Percentiles rank a stretch among this genome's conserved stretches.
Evolutionary conservation across 495 filamentous ascomycete species (phyloP).

Genomic region (Cenococcum geophilum): DNA sequence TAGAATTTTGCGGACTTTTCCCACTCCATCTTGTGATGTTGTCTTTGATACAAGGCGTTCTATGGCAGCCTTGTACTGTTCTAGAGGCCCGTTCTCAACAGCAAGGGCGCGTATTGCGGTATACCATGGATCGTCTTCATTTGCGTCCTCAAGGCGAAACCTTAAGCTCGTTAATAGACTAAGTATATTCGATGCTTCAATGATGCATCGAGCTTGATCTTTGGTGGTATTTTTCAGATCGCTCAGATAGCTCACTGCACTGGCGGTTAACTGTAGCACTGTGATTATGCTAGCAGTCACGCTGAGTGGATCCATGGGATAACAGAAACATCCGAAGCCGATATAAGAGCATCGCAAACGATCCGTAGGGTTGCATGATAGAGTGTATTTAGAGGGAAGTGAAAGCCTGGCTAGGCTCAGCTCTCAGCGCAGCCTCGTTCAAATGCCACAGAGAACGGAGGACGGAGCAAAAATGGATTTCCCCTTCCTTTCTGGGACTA

Average conservation of each 20-base stretch:
- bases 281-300: constrained; percentile 33
- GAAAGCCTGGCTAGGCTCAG: too few species aligned
- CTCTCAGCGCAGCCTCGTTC: too few species aligned
- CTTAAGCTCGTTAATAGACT: constrained; percentile 30
- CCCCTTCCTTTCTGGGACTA: too few species aligned
- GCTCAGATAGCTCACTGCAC: constrained; percentile 30
- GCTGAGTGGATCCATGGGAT: constrained; percentile 28
- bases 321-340: too few species aligned
- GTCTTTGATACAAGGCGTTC: constrained; percentile 27
- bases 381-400: too few species aligned
- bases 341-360: too few species aligned
- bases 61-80: constrained; percentile 29
- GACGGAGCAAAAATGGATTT: too few species aligned
- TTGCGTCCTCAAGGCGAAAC: constrained; percentile 27
- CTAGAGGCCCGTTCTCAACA: constrained; percentile 27
- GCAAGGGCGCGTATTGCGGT: constrained; percentile 25
- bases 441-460: too few species aligned
- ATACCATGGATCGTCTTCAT: constrained; percentile 20
- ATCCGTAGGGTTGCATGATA: too few species aligned
- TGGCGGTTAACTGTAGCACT: constrained; percentile 28
- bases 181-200: constrained; percentile 27
- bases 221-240: constrained; percentile 34
- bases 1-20: constrained; percentile 20
- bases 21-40: constrained; percentile 15
- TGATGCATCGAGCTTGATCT: constrained; percentile 25